These are phyloP conservation scores for Clonostachys chloroleuca DNA, from an alignment of 2,329 filamentous ascomycete species.

Conservation along the genomic window DNA sequence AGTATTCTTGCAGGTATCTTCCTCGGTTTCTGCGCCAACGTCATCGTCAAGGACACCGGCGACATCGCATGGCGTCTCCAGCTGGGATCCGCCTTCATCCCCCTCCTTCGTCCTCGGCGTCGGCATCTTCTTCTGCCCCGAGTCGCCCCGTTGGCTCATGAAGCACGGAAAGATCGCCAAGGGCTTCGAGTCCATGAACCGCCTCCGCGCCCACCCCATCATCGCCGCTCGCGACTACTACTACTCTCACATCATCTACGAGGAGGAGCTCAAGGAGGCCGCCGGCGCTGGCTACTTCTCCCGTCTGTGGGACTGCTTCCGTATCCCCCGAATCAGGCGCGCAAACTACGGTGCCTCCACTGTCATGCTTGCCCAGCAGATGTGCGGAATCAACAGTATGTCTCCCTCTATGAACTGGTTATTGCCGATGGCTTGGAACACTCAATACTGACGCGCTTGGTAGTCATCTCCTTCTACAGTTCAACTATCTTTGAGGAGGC, in stretches of 20 bases:
- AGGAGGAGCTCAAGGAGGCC: conserved; percentile 29
- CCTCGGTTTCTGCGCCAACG: conserved; percentile 26
- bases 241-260: conserved; percentile 39
- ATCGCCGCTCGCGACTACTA: conserved; percentile 58
- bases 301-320: conserved; percentile 60
- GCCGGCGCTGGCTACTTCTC: conserved; percentile 33
- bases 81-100: conserved; percentile 43
- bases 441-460: no score
- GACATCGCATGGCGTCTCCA: conserved; percentile 12
- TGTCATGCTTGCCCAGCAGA: conserved; percentile 76
- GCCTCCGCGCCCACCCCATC: conserved; percentile 46
- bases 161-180: conserved; percentile 57
- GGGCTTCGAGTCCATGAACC: conserved; percentile 51
- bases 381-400: conserved; percentile 67
- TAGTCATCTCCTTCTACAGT: conserved; percentile 22
- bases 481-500: conserved; percentile 18
- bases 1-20: conserved; percentile 42
- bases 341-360: conserved; percentile 73
- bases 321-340: conserved; percentile 61
- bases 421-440: no score
- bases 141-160: conserved; percentile 61
- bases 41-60: conserved; percentile 15
- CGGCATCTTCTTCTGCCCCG: conserved; percentile 57
- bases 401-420: conserved; percentile 25
- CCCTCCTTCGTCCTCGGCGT: conserved; percentile 47